Base-by-base conservation (phyloP, 129 eudicot species). In the Heracleum sosnowskyi region DNA sequence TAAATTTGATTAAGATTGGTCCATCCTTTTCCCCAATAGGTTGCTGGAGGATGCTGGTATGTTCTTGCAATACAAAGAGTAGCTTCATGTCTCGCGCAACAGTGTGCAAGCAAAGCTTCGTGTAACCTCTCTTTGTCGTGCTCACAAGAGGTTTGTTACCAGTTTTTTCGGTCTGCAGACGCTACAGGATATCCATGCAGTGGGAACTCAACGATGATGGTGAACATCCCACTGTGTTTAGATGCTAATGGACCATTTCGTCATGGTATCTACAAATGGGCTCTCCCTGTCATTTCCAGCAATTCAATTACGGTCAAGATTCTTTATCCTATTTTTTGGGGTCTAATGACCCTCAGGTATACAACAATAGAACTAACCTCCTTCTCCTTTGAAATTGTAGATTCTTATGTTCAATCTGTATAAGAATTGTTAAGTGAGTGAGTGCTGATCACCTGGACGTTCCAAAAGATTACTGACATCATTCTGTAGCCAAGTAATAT, bases 1-100 rank as follows among this genome's bases (percentile, higher is more conserved):
- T 17, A n/a, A 55, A 26, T 26, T 26, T 10, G 16, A 60, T 60
- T 60, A n/a, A 29, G 10, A 26, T 57, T 57, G 60, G 26, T 71
- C 16, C 6, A 20, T 31, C n/a, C 11, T 10, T n/a, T 60, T 26
- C 33, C 33, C 33, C 7, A 9, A 45, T 36, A 83, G 86, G 86
- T 74, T 44, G 70, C 76, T 10, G 86, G 82, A 33, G 86, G 86
- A 42, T 83, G 83, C 42, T 83, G 86, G 83, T 83, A 83, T 57
- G 74, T 83, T 24, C 83, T 83, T 22, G 86, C 83, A 5, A 79
- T 83, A 83, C 83, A 83, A 33, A 46, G 86, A 10, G 78, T 83
- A 12, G 83, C 81, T 4, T 80, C 83, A 1, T 83, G 86, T 77
- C 83, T 83, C 20, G 15, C 76, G 35, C 86, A 83, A 66, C 86